Evolutionary conservation across 805 yeast species (phyloP).

Genomic region (Dipodascus albidus): DNA sequence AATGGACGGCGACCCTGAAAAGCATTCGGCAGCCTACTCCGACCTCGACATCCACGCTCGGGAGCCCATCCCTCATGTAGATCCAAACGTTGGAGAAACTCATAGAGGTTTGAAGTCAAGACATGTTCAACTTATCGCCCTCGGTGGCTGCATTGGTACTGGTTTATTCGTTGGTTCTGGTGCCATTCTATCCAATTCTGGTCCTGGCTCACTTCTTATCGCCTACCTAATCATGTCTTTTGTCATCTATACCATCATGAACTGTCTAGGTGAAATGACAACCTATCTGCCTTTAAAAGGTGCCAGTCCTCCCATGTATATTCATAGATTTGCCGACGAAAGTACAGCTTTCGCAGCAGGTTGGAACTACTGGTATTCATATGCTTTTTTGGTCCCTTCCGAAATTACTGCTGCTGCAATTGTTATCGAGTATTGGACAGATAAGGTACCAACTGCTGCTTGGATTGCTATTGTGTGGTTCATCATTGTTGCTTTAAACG

Average conservation of each 20-base stretch:
- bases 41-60: background rate
- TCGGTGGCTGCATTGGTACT: conserved; percentile 71
- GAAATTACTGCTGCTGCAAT: conserved; percentile 36
- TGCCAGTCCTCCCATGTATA: conserved; percentile 50
- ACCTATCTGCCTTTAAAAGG: conserved; percentile 46
- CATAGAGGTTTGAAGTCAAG: conserved; percentile 37
- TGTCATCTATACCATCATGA: conserved; percentile 56
- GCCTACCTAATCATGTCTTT: conserved; percentile 54
- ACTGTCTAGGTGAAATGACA: conserved; percentile 45
- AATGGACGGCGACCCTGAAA: background rate
- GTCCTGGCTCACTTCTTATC: conserved; percentile 57
- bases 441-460: conserved; percentile 37
- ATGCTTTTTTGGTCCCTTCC: conserved; percentile 35
- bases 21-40: background rate
- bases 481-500: conserved; percentile 31
- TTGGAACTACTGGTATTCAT: conserved; percentile 37
- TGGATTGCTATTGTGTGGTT: conserved; percentile 43
- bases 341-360: conserved; percentile 52
- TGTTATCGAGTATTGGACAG: conserved; percentile 35
- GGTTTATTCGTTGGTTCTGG: conserved; percentile 72
- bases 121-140: conserved; percentile 63
- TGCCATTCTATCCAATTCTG: conserved; percentile 47
- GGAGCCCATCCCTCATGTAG: background rate
- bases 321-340: conserved; percentile 47
- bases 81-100: conserved; percentile 10